Evolutionary conservation across 2,329 filamentous ascomycete species (phyloP).

Genomic region (Aureobasidium lini): DNA sequence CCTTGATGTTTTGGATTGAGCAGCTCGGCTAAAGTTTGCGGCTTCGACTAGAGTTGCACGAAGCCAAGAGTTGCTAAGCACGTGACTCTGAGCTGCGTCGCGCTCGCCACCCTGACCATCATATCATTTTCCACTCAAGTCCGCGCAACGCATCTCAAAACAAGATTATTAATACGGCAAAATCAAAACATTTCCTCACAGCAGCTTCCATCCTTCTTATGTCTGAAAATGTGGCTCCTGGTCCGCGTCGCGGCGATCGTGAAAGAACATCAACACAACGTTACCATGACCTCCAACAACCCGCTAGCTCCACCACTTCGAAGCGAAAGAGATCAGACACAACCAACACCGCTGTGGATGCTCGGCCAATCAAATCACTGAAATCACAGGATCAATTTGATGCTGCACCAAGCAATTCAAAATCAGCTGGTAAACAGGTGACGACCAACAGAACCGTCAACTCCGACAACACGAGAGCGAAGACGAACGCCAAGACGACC

Average conservation of each 20-base stretch:
- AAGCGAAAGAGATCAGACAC: not conserved
- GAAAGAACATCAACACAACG: not conserved
- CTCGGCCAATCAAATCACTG: not conserved
- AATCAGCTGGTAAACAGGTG: not conserved
- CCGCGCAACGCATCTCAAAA: not conserved
- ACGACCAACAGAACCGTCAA: not conserved
- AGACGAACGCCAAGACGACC: not conserved
- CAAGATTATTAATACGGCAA: not conserved
- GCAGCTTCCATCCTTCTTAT: too few relatives aligned
- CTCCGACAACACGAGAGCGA: not conserved
- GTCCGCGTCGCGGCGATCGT: not conserved
- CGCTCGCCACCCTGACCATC: not conserved
- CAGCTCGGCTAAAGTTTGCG: not conserved
- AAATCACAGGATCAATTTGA: not conserved
- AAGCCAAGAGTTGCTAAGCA: not conserved
- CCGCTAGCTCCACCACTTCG: not conserved
- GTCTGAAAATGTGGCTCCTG: not conserved
- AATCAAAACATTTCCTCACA: too few relatives aligned
- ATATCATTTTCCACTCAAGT: not conserved
- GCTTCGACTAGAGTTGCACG: not conserved
- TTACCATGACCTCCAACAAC: not conserved
- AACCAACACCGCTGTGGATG: not conserved
- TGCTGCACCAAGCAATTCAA: not conserved
- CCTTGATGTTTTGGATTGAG: too few relatives aligned
- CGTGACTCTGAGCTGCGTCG: not conserved